Evolutionary conservation across 73 alveolate genomes (phyloP).

Genomic region (Symbiodinium pilosum): DNA sequence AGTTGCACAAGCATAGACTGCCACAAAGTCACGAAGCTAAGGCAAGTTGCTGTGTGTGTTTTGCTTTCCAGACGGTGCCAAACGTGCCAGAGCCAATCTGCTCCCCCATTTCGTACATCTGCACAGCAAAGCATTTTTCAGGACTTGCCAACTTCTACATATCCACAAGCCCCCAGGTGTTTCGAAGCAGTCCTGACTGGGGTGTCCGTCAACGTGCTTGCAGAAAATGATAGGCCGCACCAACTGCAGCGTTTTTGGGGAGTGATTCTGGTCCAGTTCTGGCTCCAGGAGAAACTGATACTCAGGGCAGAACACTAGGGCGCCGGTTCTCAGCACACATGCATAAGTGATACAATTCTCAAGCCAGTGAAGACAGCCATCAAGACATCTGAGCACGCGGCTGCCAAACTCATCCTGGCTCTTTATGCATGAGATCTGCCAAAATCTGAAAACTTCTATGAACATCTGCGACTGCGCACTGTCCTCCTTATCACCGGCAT

Average conservation of each 20-base stretch:
- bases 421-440: neutral
- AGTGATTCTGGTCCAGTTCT: neutral
- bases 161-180: neutral
- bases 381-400: neutral
- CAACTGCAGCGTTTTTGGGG: slow-evolving; percentile 36
- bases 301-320: slow-evolving; percentile 7
- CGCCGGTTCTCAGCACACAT: neutral
- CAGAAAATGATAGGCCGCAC: slow-evolving; percentile 78
- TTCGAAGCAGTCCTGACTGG: slow-evolving; percentile 56
- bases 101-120: slow-evolving; percentile 89
- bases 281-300: neutral
- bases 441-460: too few relatives aligned
- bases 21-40: too few relatives aligned
- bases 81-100: slow-evolving; percentile 92
- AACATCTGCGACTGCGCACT: too few relatives aligned
- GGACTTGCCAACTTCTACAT: neutral
- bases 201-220: slow-evolving; percentile 80
- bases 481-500: slow-evolving; percentile 10
- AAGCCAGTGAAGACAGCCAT: too few relatives aligned
- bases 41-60: slow-evolving; percentile 16
- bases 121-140: neutral
- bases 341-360: neutral
- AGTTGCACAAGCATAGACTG: too few relatives aligned
- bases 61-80: slow-evolving; percentile 79
- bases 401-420: slow-evolving; percentile 9